Percentiles rank a stretch among this genome's conserved stretches.
phyloP scores from a whole-genome alignment of 2,329 filamentous ascomycete genomes.

The Cordyceps cicadae region DNA sequence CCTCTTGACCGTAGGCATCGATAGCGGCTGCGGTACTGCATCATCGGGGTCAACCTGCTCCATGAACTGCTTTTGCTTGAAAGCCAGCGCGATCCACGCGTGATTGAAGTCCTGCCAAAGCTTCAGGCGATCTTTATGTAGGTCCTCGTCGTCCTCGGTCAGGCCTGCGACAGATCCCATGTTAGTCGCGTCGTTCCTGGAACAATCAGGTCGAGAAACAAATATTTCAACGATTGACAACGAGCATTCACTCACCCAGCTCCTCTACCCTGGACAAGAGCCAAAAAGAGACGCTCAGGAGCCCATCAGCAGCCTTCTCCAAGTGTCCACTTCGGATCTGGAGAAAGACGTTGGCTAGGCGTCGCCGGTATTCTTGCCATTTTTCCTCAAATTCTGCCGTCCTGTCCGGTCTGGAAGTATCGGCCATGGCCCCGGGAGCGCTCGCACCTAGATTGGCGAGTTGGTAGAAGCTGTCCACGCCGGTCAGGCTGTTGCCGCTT shows the following conservation, averaged over 20 bases:
- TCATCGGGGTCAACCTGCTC: slow-evolving; percentile 46
- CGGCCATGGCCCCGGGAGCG: slow-evolving; percentile 26
- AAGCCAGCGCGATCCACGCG: slow-evolving; percentile 77
- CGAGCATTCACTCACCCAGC: slow-evolving; percentile 37
- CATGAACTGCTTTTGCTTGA: slow-evolving; percentile 75
- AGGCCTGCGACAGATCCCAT: slow-evolving; percentile 50
- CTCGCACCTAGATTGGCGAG: neutral
- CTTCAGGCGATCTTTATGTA: slow-evolving; percentile 68
- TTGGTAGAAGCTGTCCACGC: slow-evolving; percentile 3
- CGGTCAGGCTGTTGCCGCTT: neutral
- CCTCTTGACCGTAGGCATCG: slow-evolving; percentile 59
- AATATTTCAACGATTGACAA: neutral
- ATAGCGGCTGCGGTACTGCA: slow-evolving; percentile 51
- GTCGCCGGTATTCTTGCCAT: slow-evolving; percentile 56
- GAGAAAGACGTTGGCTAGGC: slow-evolving; percentile 61
- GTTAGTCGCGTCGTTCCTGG: neutral
- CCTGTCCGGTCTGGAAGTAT: slow-evolving; percentile 50
- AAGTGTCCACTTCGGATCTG: slow-evolving; percentile 51
- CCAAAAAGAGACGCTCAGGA: slow-evolving; percentile 47
- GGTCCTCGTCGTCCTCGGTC: slow-evolving; percentile 68
- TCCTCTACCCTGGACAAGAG: slow-evolving; percentile 46
- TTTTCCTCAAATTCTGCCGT: slow-evolving; percentile 55
- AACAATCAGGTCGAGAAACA: neutral
- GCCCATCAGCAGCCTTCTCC: slow-evolving; percentile 42
- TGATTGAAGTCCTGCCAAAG: slow-evolving; percentile 94